Evolutionary conservation across 306 rosid species (phyloP).

Genomic region (Oemleria cerasiformis): DNA sequence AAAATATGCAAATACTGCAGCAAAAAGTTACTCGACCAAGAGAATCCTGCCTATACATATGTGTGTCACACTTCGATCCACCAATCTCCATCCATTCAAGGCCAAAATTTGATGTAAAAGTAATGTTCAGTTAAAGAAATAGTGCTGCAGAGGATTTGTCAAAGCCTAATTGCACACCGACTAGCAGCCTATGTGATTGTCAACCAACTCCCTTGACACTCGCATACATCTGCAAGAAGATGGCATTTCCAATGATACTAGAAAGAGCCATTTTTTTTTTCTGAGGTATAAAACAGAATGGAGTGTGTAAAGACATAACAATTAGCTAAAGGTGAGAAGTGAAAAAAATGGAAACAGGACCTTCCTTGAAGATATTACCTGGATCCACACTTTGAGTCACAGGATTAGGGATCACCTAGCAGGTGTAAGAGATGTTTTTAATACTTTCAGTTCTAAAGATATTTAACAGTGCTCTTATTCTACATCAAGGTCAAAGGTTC

Average conservation of each 20-base stretch:
- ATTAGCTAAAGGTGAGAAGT: constrained; percentile 22
- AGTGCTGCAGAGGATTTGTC: background rate
- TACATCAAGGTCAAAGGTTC: constrained; percentile 1
- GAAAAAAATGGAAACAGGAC: constrained; percentile 34
- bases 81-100: constrained; percentile 10
- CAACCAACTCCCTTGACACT: constrained; percentile 38
- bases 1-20: constrained; percentile 1
- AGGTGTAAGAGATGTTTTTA: constrained; percentile 29
- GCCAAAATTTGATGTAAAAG: background rate
- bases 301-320: constrained; percentile 31
- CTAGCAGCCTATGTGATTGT: constrained; percentile 32
- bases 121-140: background rate
- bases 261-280: constrained; percentile 31
- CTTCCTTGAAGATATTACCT: constrained; percentile 47
- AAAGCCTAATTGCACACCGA: constrained; percentile 15
- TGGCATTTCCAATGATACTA: constrained; percentile 33
- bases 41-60: constrained; percentile 1
- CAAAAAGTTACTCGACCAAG: constrained; percentile 13
- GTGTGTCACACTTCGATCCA: constrained; percentile 6
- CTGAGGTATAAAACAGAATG: constrained; percentile 44
- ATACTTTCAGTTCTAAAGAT: constrained; percentile 5
- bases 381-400: constrained; percentile 20
- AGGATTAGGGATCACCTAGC: constrained; percentile 33
- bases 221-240: constrained; percentile 41
- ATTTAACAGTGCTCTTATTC: background rate